Percentiles rank a stretch among this genome's conserved stretches.
These are phyloP conservation scores for Quambalaria eucalypti DNA, from an alignment of 1,284 basidiomycete genomes.

Conservation along the genomic window DNA sequence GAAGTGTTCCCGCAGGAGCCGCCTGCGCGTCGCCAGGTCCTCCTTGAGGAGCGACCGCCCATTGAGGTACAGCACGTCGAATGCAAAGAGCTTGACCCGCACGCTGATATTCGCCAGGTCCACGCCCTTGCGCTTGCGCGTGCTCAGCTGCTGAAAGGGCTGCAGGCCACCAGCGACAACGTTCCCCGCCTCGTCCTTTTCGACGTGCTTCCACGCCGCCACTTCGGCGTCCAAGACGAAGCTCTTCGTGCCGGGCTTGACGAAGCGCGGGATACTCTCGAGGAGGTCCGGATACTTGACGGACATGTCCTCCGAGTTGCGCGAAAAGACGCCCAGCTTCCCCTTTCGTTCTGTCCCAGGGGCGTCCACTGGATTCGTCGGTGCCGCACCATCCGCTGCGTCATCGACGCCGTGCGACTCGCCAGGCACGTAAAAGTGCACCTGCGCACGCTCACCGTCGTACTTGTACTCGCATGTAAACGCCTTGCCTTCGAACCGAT, in stretches of 20 bases:
- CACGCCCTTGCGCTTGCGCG: conserved; percentile 93
- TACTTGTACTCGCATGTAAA: conserved; percentile 99
- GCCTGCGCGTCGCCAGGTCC: conserved; percentile 54
- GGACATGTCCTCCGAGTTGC: conserved; percentile 99
- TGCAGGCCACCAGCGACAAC: conserved; percentile 56
- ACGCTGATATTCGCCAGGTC: conserved; percentile 92
- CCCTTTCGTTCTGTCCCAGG: conserved; percentile 6
- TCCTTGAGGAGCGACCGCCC: conserved; percentile 55
- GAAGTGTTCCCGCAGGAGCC: conserved; percentile 71
- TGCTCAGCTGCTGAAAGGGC: conserved; percentile 94
- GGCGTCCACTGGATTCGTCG: not conserved
- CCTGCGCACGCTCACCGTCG: conserved; percentile 90
- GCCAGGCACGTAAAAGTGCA: conserved; percentile 23
- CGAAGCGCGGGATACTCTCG: conserved; percentile 71
- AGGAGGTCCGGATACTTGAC: conserved; percentile 97
- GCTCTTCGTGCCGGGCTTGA: conserved; percentile 60
- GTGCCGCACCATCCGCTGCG: conserved; percentile 10
- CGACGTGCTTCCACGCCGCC: conserved; percentile 77
- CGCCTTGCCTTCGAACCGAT: conserved; percentile 86
- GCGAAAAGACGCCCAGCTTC: conserved; percentile 73
- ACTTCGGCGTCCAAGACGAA: conserved; percentile 95
- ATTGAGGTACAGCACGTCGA: conserved; percentile 89
- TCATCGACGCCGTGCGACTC: not conserved
- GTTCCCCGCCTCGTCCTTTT: conserved; percentile 29
- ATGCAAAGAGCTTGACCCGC: conserved; percentile 85